Base-by-base conservation (phyloP, 495 filamentous ascomycete genomes). In the Cetradonia linearis region DNA sequence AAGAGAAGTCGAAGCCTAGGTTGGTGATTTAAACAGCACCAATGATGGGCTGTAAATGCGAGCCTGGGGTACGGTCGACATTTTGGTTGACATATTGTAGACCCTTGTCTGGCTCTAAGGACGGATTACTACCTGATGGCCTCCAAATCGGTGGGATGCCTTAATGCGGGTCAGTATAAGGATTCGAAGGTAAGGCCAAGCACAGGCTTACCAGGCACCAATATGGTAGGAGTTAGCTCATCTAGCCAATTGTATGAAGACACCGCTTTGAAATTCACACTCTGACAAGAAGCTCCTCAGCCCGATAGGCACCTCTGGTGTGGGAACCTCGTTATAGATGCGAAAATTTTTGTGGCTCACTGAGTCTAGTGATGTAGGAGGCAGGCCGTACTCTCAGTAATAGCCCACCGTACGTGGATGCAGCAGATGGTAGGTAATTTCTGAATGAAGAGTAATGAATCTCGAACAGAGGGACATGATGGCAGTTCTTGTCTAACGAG, bases 171-270 rank as follows among this genome's bases (percentile, higher is more conserved):
- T 53, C 1, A 33, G 27, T 53, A 9, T 53, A 31, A 2, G 14
- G 23, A 31, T n/a, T n/a, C n/a, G n/a, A n/a, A n/a, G n/a, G n/a
- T n/a, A n/a, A n/a, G n/a, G n/a, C n/a, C n/a, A n/a, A n/a, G n/a
- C n/a, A n/a, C n/a, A n/a, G 31, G 33, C 25, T 53, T 5, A 53
- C 25, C 61, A 6, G 56, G 58, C 11, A 63, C 61, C 5, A 63
- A 30, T 30, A 63, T 54, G 6, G 61, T 63, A 20, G 61, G 27
- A 8, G n/a, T 55, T 20, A 30, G 37, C n/a, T 38, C 20, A 31
- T 59, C 56, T 16, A 55, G 44, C 61, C 61, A 59, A 8, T 63
- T 63, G 56, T 63, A 63, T 6, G 61, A 63, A n/a, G 61, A 42
- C 16, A 59, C 49, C 38, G 33, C 44, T 18, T 46, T 33, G 47